Conservation (phyloP, 208 protist species). For the Crithidia mellificae region DNA sequence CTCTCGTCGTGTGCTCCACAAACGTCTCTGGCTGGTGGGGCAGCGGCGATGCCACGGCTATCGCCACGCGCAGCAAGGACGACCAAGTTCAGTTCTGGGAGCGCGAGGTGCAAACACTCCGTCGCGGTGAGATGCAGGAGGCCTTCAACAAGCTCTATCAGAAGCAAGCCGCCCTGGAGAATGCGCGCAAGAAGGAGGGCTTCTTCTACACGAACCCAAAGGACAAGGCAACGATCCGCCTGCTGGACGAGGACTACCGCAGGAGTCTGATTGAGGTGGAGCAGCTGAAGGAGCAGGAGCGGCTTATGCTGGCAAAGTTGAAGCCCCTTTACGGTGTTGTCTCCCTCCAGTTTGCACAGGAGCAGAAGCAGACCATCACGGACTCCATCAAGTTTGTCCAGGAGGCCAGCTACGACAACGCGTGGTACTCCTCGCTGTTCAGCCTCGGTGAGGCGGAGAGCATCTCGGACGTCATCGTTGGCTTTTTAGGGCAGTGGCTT, state of each 20-base stretch:
- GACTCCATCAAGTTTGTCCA: conserved; percentile 60
- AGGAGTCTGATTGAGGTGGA: conserved; percentile 47
- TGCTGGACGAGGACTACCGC: conserved; percentile 73
- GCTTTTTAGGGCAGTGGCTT: conserved; percentile 85
- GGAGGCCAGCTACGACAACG: conserved; percentile 79
- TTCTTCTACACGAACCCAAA: conserved; percentile 68
- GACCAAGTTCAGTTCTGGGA: conserved; percentile 78
- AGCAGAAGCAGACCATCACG: conserved; percentile 70
- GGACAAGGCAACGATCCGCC: conserved; percentile 71
- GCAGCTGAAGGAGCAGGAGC: conserved; percentile 57
- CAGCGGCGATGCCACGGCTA: conserved; percentile 19
- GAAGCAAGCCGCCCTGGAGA: conserved; percentile 44
- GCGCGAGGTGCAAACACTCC: conserved; percentile 45
- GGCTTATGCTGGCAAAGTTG: conserved; percentile 72
- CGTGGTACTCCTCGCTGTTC: conserved; percentile 82
- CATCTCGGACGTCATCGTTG: conserved; percentile 75
- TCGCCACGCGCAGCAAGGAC: conserved; percentile 48
- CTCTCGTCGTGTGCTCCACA: background rate
- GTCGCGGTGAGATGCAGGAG: conserved; percentile 34
- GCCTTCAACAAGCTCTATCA: conserved; percentile 45
- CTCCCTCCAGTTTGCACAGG: conserved; percentile 72
- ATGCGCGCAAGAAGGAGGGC: conserved; percentile 51
- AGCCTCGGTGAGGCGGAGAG: conserved; percentile 63
- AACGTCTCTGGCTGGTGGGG: background rate
- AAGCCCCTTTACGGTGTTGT: conserved; percentile 88